Base-by-base conservation (phyloP, 495 filamentous ascomycete species). In the Oleoguttula mirabilis region DNA sequence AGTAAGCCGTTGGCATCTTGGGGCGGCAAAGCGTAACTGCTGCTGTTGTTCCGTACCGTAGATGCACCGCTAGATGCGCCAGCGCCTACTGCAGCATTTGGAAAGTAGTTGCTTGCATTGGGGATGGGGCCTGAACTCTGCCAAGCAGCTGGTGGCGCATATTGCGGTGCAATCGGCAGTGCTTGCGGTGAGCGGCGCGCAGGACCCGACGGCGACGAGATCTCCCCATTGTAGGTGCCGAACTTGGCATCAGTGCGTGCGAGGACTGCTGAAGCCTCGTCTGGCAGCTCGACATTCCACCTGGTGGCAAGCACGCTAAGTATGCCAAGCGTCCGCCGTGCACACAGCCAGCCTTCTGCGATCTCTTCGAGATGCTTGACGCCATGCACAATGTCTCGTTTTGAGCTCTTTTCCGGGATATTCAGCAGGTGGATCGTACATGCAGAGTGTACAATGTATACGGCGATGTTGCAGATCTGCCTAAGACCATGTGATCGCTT, bases 291-390 rank as follows among this genome's bases (percentile, higher is more conserved):
- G 14, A 94, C 75, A 10, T 80, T 80, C 90, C 90, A 96, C 47
- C 86, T 85, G 19, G 74, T 72, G 5, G 82, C 82, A n/a, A 92
- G 75, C 20, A 88, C 73, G 42, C 80, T 84, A 28, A 98, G 67
- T 27, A 95, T 93, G 39, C 77, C 70, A 1, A 96, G 70, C 0
- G 92, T 87, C 16, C 88, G 71, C 23, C 86, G 70, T 10, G 87
- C 92, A 52, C 88, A 88, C 3, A 85, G 76, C 90, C 90, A 98
- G 46, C 82, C 77, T 61, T 94, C 88, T 1, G 82, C 86, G 51
- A 98, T 95, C 56, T 98, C 92, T 61, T 96, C 90, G 10, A 96
- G 74, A 47, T 90, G 83, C 40, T 82, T 83, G n/a, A 95, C 68
- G 4, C 86, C 84, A 47, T 95, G 86, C 10, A 83, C 75, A 32